phyloP scores from a whole-genome alignment of 2,329 filamentous ascomycete genomes.

The Sporothrix pseudoabietina region DNA sequence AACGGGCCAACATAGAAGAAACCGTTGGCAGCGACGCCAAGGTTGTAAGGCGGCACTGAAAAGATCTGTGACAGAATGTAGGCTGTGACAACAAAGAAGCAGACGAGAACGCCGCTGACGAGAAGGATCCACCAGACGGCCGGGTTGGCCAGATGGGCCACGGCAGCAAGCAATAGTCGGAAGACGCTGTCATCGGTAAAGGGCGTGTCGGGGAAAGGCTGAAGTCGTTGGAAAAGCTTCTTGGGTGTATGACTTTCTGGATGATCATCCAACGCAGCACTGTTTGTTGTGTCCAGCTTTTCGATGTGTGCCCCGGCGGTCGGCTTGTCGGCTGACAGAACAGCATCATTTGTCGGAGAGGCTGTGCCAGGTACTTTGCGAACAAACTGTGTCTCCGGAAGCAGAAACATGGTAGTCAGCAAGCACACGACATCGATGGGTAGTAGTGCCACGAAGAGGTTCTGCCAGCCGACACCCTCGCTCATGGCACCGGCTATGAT shows the following conservation, averaged over 20 bases:
- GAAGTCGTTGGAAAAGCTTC: not conserved
- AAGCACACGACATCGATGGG: constrained; percentile 39
- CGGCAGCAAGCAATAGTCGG: constrained; percentile 33
- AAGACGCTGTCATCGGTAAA: constrained; percentile 32
- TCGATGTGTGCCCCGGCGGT: not conserved
- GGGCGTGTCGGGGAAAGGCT: not conserved
- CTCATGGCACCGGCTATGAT: constrained; percentile 40
- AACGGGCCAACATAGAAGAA: constrained; percentile 48
- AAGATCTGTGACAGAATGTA: constrained; percentile 36
- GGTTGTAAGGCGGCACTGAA: constrained; percentile 39
- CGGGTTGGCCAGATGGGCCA: constrained; percentile 34
- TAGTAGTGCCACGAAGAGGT: constrained; percentile 40
- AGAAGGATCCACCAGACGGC: constrained; percentile 37
- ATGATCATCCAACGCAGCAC: not conserved
- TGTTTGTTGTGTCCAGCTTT: not conserved
- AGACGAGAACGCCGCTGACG: constrained; percentile 35
- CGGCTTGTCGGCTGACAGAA: not conserved
- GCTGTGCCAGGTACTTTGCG: not conserved
- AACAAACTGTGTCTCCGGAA: constrained; percentile 40
- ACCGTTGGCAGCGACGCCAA: constrained; percentile 46
- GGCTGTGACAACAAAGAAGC: constrained; percentile 33
- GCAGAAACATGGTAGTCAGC: constrained; percentile 37
- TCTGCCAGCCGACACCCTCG: constrained; percentile 38
- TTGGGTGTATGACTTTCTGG: not conserved
- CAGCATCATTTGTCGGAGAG: not conserved